Conservation (phyloP, 805 yeast genomes). For the Zygoascus bituminiphila region DNA sequence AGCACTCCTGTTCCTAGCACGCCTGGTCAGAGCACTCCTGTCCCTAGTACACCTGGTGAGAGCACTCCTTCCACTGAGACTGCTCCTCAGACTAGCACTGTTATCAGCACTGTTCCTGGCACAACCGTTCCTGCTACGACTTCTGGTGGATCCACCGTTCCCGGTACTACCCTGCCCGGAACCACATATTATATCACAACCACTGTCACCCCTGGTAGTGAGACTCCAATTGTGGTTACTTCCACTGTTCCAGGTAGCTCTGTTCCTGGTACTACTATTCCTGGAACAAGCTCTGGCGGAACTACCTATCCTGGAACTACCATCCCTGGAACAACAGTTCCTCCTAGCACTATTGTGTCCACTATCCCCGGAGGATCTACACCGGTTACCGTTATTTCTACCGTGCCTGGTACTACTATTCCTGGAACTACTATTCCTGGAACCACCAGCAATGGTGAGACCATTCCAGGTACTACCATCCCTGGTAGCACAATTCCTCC, state of each 20-base stretch:
- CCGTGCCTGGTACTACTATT: constrained; percentile 3
- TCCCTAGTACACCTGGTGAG: constrained; percentile 8
- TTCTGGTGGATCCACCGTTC: constrained; percentile 4
- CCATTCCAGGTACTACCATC: constrained; percentile 8
- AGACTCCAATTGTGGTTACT: not conserved
- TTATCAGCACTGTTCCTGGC: not conserved
- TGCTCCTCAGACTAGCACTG: not conserved
- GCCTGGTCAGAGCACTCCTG: not conserved
- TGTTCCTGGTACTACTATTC: constrained; percentile 15
- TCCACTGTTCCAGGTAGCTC: not conserved
- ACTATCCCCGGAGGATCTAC: not conserved
- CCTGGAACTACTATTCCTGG: constrained; percentile 10
- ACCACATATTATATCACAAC: not conserved
- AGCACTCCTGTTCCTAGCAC: constrained; percentile 6
- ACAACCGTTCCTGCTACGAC: constrained; percentile 3
- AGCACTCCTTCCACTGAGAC: constrained; percentile 7
- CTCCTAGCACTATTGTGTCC: constrained; percentile 4
- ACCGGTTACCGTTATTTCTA: not conserved
- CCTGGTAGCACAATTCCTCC: constrained; percentile 3
- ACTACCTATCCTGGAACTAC: constrained; percentile 19
- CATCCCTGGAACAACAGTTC: constrained; percentile 14
- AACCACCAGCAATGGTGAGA: constrained; percentile 6
- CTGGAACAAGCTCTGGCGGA: constrained; percentile 14
- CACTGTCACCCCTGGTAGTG: constrained; percentile 4
- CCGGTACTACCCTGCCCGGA: not conserved